A percentile compares a stretch with the other conserved stretches of the same genome.
These are phyloP conservation scores for Ophiostoma populinum DNA, from an alignment of 2,329 filamentous ascomycete genomes.

Conservation along the genomic window DNA sequence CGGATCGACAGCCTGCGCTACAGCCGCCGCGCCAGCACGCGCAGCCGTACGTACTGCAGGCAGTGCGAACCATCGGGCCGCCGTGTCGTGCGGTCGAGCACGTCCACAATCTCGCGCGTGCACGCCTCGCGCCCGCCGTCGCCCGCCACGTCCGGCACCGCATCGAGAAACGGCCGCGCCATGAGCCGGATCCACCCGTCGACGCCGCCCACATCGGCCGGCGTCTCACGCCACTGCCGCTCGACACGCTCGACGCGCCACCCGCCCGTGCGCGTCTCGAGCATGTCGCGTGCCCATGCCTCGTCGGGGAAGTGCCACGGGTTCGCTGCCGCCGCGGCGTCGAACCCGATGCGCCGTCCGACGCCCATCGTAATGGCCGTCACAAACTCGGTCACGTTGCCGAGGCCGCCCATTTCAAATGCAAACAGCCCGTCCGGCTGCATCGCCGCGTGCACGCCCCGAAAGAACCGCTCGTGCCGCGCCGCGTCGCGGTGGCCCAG, in stretches of 20 bases:
- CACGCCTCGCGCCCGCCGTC: constrained; percentile 36
- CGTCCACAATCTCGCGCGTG: constrained; percentile 34
- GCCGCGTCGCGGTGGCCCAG: constrained; percentile 23
- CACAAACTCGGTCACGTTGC: constrained; percentile 48
- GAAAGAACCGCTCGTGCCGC: constrained; percentile 34
- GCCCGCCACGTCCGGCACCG: constrained; percentile 23
- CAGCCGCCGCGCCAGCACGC: constrained; percentile 12
- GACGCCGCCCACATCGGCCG: constrained; percentile 38
- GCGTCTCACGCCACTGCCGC: constrained; percentile 47
- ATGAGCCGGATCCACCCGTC: constrained; percentile 51
- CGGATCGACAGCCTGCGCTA: constrained; percentile 1
- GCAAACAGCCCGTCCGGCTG: constrained; percentile 38
- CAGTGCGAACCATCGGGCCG: constrained; percentile 38
- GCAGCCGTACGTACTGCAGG: constrained; percentile 32
- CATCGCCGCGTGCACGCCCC: constrained; percentile 31
- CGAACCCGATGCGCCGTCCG: constrained; percentile 30
- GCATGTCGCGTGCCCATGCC: constrained; percentile 30
- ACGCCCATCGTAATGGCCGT: constrained; percentile 38
- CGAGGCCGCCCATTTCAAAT: constrained; percentile 57
- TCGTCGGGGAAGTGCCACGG: constrained; percentile 62
- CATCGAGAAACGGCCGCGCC: constrained; percentile 40
- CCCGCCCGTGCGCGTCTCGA: constrained; percentile 27
- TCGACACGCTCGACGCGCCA: constrained; percentile 36
- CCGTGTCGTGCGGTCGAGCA: constrained; percentile 36
- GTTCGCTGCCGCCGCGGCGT: constrained; percentile 29